phyloP scores from a whole-genome alignment of 805 yeast species.

The Yamadazyma olivae region DNA sequence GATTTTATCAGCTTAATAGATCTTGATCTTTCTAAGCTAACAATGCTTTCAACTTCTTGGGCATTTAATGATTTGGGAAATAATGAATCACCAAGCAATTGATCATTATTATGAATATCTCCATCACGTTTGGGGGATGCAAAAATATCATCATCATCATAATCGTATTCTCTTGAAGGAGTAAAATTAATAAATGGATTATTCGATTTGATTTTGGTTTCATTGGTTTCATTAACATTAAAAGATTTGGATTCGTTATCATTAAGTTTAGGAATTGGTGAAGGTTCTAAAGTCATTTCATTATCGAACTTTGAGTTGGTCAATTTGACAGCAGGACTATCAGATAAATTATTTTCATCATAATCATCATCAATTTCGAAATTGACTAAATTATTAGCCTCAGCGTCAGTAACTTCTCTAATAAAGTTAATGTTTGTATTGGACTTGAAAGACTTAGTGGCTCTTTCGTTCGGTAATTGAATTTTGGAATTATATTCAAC shows the following conservation, averaged over 20 bases:
- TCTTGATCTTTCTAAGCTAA: slow-evolving; percentile 64
- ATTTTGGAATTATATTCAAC: slow-evolving; percentile 9
- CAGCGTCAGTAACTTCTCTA: slow-evolving; percentile 24
- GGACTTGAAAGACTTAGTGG: slow-evolving; percentile 12
- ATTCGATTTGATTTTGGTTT: slow-evolving; percentile 7
- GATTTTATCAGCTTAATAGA: slow-evolving; percentile 53
- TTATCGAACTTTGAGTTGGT: slow-evolving; percentile 20
- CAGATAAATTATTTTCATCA: slow-evolving; percentile 19
- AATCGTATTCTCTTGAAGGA: neutral
- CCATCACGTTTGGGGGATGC: slow-evolving; percentile 26
- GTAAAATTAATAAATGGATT: slow-evolving; percentile 10
- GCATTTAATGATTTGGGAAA: slow-evolving; percentile 69
- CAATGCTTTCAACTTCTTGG: slow-evolving; percentile 72
- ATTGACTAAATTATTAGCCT: slow-evolving; percentile 7
- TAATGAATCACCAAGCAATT: slow-evolving; percentile 47
- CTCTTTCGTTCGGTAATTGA: slow-evolving; percentile 11
- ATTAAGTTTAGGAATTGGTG: slow-evolving; percentile 12
- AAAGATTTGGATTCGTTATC: neutral
- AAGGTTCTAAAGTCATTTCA: slow-evolving; percentile 25
- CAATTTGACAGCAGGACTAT: slow-evolving; percentile 24
- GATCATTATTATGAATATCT: slow-evolving; percentile 13
- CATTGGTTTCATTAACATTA: neutral
- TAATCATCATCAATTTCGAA: slow-evolving; percentile 14
- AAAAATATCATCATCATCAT: slow-evolving; percentile 15
- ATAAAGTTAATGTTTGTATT: slow-evolving; percentile 21